Percentiles rank a stretch among this genome's conserved stretches.
These are phyloP conservation scores for Sicyos baderoa DNA, from an alignment of 306 rosid species.

Conservation along the genomic window DNA sequence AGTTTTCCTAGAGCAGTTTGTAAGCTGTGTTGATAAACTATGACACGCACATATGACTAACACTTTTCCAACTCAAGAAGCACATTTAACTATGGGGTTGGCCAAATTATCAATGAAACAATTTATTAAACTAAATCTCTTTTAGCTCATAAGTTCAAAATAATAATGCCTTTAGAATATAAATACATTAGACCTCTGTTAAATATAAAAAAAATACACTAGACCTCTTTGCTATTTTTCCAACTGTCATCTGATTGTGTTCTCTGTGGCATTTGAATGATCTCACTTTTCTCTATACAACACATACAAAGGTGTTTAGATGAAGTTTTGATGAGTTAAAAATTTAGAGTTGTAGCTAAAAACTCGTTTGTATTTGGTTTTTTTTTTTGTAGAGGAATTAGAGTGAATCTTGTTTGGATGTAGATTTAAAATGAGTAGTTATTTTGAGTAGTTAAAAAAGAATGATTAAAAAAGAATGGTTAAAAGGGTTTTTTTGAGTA, in stretches of 20 bases:
- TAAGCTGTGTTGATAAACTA: background rate
- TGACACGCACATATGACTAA: background rate
- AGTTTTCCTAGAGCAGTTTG: background rate
- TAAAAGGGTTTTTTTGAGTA: no score
- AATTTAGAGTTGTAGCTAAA: no score
- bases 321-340: no score
- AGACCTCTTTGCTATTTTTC: background rate
- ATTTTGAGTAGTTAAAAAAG: no score
- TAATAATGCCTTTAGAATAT: background rate
- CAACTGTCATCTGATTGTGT: background rate
- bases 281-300: no score
- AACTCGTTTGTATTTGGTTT: no score
- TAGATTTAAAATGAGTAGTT: no score
- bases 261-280: background rate
- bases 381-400: no score
- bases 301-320: no score
- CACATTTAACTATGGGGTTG: background rate
- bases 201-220: no score
- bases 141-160: background rate
- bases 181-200: background rate
- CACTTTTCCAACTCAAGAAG: slow-evolving; percentile 7
- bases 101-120: background rate
- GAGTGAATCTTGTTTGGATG: no score
- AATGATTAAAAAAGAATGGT: no score
- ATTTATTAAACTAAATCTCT: background rate